Conservation (phyloP, 108 stramenopile species). For the Nitzschia inconspicua region DNA sequence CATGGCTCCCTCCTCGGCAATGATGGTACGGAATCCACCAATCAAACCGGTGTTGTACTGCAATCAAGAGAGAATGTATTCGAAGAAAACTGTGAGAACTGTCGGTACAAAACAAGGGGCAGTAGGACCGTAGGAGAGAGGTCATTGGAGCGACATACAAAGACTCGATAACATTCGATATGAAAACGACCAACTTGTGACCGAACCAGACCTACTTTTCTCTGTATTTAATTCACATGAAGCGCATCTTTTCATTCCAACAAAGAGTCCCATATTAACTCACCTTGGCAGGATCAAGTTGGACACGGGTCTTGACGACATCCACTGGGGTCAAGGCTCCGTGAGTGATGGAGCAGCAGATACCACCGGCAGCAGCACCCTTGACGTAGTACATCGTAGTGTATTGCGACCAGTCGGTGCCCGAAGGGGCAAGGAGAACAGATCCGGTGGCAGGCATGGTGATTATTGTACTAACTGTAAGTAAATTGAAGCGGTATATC, state of each 20-base stretch:
- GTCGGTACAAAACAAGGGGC: background rate
- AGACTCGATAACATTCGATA: background rate
- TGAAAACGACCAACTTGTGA: background rate
- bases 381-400: slow-evolving; percentile 82
- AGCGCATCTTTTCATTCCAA: background rate
- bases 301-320: slow-evolving; percentile 97
- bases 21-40: slow-evolving; percentile 85
- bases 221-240: background rate
- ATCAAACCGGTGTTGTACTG: slow-evolving; percentile 92
- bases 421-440: slow-evolving; percentile 79
- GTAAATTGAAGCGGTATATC: slow-evolving; percentile 47
- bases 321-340: slow-evolving; percentile 96
- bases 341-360: slow-evolving; percentile 97
- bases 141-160: background rate
- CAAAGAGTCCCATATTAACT: background rate
- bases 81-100: background rate
- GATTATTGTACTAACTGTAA: background rate
- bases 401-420: slow-evolving; percentile 49
- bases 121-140: background rate
- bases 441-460: slow-evolving; percentile 20
- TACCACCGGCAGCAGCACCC: slow-evolving; percentile 91
- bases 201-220: background rate
- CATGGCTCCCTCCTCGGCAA: slow-evolving; percentile 92
- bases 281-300: slow-evolving; percentile 87
- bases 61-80: slow-evolving; percentile 12